A percentile compares a stretch with the other conserved stretches of the same genome.
phyloP scores from a whole-genome alignment of 129 eudicot species.

The Chrysanthemum lavandulifolium region DNA sequence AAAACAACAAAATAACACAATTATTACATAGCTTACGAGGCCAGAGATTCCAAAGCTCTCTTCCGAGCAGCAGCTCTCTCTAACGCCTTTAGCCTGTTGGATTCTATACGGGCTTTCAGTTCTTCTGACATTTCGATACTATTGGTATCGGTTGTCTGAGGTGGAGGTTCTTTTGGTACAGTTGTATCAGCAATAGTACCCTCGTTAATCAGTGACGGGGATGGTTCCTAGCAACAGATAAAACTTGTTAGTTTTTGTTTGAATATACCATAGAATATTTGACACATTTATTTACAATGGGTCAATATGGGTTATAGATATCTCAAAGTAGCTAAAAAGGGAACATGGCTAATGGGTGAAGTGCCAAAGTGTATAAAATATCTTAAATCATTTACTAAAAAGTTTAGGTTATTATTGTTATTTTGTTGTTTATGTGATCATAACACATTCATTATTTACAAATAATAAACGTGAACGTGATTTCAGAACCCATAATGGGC shows the following conservation, averaged over 20 bases:
- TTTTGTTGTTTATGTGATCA: too few species aligned
- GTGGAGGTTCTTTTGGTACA: slow-evolving; percentile 24
- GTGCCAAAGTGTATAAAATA: too few species aligned
- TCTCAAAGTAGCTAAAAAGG: too few species aligned
- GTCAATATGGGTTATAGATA: too few species aligned
- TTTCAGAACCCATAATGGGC: too few species aligned
- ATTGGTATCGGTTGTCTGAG: slow-evolving; percentile 22
- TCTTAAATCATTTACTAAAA: too few species aligned
- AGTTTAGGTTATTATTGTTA: too few species aligned
- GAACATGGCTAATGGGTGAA: too few species aligned
- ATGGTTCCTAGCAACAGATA: slow-evolving; percentile 37
- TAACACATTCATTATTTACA: too few species aligned
- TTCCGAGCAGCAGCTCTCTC: slow-evolving; percentile 87
- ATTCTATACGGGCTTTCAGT: slow-evolving; percentile 76
- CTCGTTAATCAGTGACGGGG: slow-evolving; percentile 25
- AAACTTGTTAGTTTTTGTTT: not conserved
- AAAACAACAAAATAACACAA: not conserved
- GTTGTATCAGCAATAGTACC: slow-evolving; percentile 22
- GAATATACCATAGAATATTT: not conserved
- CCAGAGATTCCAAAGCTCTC: slow-evolving; percentile 35
- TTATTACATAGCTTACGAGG: not conserved
- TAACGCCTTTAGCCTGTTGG: slow-evolving; percentile 76
- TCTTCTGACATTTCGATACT: slow-evolving; percentile 52
- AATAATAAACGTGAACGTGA: too few species aligned
- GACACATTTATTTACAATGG: too few species aligned